phyloP scores from a whole-genome alignment of 2,329 filamentous ascomycete genomes.

The Scorias spongiosa region DNA sequence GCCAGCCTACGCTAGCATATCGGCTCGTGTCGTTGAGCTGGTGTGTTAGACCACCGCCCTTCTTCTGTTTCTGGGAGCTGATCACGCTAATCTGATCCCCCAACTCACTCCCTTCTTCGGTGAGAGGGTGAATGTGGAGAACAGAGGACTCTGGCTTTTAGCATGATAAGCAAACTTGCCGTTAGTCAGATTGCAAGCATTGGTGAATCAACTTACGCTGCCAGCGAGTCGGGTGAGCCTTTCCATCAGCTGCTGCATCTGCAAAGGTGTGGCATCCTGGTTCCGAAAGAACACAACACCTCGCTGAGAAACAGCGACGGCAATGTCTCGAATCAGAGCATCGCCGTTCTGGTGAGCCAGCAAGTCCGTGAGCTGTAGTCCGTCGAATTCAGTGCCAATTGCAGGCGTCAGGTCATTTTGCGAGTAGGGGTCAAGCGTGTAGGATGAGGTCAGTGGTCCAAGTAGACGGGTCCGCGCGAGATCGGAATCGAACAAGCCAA shows the following conservation, averaged over 20 bases:
- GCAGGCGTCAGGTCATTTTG: neutral
- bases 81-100: constrained; percentile 43
- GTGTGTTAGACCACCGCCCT: constrained; percentile 38
- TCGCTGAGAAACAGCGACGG: constrained; percentile 27
- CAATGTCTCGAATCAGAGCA: constrained; percentile 7
- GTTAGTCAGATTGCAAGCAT: too few species aligned
- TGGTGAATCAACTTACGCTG: constrained; percentile 15
- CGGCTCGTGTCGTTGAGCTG: constrained; percentile 36
- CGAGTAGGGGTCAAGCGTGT: neutral
- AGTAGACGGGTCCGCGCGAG: neutral
- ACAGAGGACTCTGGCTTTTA: constrained; percentile 30
- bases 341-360: constrained; percentile 5
- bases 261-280: constrained; percentile 30
- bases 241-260: constrained; percentile 33
- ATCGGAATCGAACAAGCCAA: neutral
- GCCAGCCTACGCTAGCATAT: constrained; percentile 35
- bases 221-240: constrained; percentile 30
- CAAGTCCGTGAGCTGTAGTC: constrained; percentile 6
- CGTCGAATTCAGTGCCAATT: neutral
- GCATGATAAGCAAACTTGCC: constrained; percentile 1
- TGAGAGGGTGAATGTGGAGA: constrained; percentile 41
- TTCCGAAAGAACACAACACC: constrained; percentile 37
- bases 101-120: constrained; percentile 36
- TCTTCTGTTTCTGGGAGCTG: constrained; percentile 40
- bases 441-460: neutral